Conservation (phyloP, 306 rosid genomes). For the Sesbania bispinosa region DNA sequence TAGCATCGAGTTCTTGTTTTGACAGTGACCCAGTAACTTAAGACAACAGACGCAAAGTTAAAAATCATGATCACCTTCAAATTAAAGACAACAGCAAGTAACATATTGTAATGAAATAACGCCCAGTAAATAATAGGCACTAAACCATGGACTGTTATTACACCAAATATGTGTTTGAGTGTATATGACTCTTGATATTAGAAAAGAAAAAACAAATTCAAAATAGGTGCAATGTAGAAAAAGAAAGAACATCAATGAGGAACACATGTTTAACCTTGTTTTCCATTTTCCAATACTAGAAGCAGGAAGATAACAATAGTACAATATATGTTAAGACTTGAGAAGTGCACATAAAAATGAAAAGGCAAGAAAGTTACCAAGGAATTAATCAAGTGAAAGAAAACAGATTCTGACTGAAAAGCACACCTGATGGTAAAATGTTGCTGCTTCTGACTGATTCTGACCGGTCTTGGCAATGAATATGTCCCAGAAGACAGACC, state of each 20-base stretch:
- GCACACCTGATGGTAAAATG: slow-evolving; percentile 57
- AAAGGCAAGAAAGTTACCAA: background rate
- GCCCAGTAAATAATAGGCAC: background rate
- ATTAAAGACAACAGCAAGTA: background rate
- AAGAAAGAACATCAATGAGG: background rate
- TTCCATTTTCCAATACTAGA: slow-evolving; percentile 14
- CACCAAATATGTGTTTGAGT: background rate
- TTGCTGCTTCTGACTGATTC: slow-evolving; percentile 63
- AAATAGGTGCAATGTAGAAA: background rate
- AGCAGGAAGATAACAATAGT: background rate
- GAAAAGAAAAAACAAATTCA: background rate
- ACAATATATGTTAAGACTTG: background rate
- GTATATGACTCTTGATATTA: background rate
- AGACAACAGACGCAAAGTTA: background rate
- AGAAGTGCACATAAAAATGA: background rate
- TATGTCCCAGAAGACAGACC: slow-evolving; percentile 86
- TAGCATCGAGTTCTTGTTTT: slow-evolving; percentile 9
- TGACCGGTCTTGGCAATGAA: slow-evolving; percentile 52
- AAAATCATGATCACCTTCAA: background rate
- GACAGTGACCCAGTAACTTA: background rate
- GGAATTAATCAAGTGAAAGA: background rate
- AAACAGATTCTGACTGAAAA: background rate
- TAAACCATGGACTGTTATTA: background rate
- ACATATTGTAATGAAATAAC: background rate
- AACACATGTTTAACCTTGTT: background rate